phyloP scores from a whole-genome alignment of 495 filamentous ascomycete species.

The Pyronema omphalodes region DNA sequence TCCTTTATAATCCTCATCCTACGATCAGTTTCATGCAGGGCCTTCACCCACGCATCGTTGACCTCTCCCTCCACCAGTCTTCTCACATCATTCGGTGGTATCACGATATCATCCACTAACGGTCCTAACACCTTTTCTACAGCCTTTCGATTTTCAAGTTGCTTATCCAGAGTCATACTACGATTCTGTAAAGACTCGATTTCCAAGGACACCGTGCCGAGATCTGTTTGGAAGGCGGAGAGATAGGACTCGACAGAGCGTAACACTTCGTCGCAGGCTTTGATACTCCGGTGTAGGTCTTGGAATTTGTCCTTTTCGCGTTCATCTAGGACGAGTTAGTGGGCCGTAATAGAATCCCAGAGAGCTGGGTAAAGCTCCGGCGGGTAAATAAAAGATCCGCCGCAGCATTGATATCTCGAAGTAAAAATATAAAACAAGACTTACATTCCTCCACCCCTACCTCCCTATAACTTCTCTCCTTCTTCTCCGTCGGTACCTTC shows the following conservation, averaged over 20 bases:
- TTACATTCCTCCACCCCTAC: slow-evolving; percentile 65
- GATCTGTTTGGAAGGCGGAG: slow-evolving; percentile 77
- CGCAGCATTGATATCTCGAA: slow-evolving; percentile 14
- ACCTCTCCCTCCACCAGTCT: slow-evolving; percentile 75
- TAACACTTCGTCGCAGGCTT: slow-evolving; percentile 79
- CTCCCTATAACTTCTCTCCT: slow-evolving; percentile 33
- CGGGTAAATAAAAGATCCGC: slow-evolving; percentile 4
- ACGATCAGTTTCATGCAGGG: slow-evolving; percentile 67
- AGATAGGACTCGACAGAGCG: slow-evolving; percentile 83
- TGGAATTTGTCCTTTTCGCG: slow-evolving; percentile 75
- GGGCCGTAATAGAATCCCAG: not conserved
- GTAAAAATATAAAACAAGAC: slow-evolving; percentile 13
- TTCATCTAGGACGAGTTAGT: slow-evolving; percentile 37
- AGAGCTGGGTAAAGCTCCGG: not conserved
- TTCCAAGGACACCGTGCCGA: slow-evolving; percentile 78
- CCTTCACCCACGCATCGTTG: slow-evolving; percentile 75
- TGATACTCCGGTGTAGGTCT: slow-evolving; percentile 75
- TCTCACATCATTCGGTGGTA: slow-evolving; percentile 63
- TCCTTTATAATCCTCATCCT: slow-evolving; percentile 51
- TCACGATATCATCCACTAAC: slow-evolving; percentile 74
- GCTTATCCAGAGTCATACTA: slow-evolving; percentile 65
- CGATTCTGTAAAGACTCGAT: slow-evolving; percentile 83
- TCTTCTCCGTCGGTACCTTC: slow-evolving; percentile 18
- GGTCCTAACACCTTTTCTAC: slow-evolving; percentile 82
- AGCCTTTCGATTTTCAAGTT: slow-evolving; percentile 64